Evolutionary conservation across 495 filamentous ascomycete species (phyloP).

Genomic region (Daldinia decipiens): DNA sequence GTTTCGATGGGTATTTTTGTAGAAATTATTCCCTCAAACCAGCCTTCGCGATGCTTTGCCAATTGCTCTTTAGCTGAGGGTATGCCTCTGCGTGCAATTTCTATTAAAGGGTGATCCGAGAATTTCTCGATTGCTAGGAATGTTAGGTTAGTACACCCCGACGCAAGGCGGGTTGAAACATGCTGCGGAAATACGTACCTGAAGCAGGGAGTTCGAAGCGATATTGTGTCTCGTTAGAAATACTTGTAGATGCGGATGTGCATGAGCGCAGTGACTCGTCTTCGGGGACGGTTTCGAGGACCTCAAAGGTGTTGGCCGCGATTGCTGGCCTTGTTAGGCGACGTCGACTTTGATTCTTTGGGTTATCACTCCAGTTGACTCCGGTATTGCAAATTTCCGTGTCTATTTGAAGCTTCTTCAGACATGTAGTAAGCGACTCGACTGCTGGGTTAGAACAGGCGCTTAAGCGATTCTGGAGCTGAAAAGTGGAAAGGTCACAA

Average conservation of each 20-base stretch:
- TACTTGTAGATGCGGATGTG: slow-evolving; percentile 14
- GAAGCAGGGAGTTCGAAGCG: slow-evolving; percentile 36
- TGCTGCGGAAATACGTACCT: slow-evolving; percentile 31
- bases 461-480: slow-evolving; percentile 47
- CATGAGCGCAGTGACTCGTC: slow-evolving; percentile 31
- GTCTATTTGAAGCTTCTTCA: slow-evolving; percentile 49
- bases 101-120: slow-evolving; percentile 46
- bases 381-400: slow-evolving; percentile 4
- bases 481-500: slow-evolving; percentile 48
- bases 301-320: slow-evolving; percentile 44
- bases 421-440: slow-evolving; percentile 46
- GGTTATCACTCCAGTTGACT: slow-evolving; percentile 13
- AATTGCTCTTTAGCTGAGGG: slow-evolving; percentile 54
- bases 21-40: slow-evolving; percentile 60
- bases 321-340: slow-evolving; percentile 43
- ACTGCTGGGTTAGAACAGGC: slow-evolving; percentile 29
- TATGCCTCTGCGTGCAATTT: slow-evolving; percentile 48
- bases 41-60: slow-evolving; percentile 61
- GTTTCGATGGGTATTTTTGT: slow-evolving; percentile 42
- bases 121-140: slow-evolving; percentile 32
- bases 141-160: slow-evolving; percentile 10
- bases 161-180: neutral
- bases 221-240: slow-evolving; percentile 22
- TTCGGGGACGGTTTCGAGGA: slow-evolving; percentile 43
- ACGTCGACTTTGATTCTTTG: slow-evolving; percentile 38